Conservation (phyloP, 129 eudicot genomes). For the Logfia minima region DNA sequence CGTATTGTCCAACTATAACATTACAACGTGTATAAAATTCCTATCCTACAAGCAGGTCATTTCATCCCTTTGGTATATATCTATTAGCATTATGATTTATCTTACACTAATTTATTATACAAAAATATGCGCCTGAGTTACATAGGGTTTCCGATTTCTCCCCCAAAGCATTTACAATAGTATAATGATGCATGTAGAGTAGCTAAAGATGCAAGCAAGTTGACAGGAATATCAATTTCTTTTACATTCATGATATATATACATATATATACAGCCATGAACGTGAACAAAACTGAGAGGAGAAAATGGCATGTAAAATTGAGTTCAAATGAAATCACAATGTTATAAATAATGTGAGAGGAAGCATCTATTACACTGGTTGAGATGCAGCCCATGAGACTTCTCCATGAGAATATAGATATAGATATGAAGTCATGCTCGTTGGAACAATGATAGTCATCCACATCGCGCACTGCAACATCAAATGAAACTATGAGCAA, state of each 20-base stretch:
- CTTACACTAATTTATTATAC: too few relatives aligned
- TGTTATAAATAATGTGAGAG: conserved; percentile 35
- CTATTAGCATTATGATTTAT: too few relatives aligned
- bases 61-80: neutral
- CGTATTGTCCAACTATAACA: neutral
- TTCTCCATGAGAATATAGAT: conserved; percentile 97
- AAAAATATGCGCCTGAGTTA: too few relatives aligned
- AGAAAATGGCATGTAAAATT: conserved; percentile 4
- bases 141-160: too few relatives aligned
- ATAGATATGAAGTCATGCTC: conserved; percentile 97
- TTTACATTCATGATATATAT: too few relatives aligned
- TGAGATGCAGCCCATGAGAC: conserved; percentile 95
- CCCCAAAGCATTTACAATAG: too few relatives aligned
- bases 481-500: conserved; percentile 17
- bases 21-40: neutral
- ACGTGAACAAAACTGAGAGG: neutral
- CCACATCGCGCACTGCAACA: conserved; percentile 94
- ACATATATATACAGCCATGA: too few relatives aligned
- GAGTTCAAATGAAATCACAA: conserved; percentile 14
- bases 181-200: too few relatives aligned
- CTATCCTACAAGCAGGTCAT: neutral
- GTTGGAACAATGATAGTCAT: conserved; percentile 97
- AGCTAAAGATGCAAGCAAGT: too few relatives aligned
- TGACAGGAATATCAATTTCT: too few relatives aligned
- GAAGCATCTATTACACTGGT: conserved; percentile 99